phyloP scores from a whole-genome alignment of 2,329 filamentous ascomycete genomes.

The Aspergillus pseudoterreus region DNA sequence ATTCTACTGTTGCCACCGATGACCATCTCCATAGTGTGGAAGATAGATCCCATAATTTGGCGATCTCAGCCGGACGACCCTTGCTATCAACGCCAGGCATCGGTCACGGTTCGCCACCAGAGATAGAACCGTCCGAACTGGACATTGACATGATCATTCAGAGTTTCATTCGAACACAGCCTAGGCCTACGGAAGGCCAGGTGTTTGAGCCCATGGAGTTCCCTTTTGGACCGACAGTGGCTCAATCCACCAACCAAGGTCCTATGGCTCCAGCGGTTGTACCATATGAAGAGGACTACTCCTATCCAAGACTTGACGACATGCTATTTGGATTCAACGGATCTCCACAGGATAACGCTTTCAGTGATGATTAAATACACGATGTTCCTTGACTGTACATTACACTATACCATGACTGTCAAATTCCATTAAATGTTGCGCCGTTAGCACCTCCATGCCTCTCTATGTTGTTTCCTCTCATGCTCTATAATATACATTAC shows the following conservation, averaged over 20 bases:
- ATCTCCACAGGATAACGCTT: constrained; percentile 14
- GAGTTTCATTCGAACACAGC: constrained; percentile 33
- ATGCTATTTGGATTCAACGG: constrained; percentile 34
- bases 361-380: too few relatives aligned
- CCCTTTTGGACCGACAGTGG: background rate
- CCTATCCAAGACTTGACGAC: constrained; percentile 17
- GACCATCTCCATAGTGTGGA: background rate
- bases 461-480: background rate
- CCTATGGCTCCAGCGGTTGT: background rate
- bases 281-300: background rate
- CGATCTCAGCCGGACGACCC: background rate
- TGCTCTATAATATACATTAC: constrained; percentile 10
- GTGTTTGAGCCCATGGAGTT: background rate
- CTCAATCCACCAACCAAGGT: background rate
- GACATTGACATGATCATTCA: constrained; percentile 43
- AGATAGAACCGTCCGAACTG: constrained; percentile 28
- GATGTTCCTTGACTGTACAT: too few relatives aligned
- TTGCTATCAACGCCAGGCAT: background rate
- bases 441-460: too few relatives aligned
- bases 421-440: too few relatives aligned
- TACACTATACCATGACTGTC: too few relatives aligned
- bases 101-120: constrained; percentile 6
- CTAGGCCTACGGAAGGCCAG: background rate
- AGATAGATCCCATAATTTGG: background rate
- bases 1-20: background rate